Evolutionary conservation across 208 protist species (phyloP), one percentile per base, ranked within the genome.

Genomic region (Kentomonas sorsogonicus): DNA sequence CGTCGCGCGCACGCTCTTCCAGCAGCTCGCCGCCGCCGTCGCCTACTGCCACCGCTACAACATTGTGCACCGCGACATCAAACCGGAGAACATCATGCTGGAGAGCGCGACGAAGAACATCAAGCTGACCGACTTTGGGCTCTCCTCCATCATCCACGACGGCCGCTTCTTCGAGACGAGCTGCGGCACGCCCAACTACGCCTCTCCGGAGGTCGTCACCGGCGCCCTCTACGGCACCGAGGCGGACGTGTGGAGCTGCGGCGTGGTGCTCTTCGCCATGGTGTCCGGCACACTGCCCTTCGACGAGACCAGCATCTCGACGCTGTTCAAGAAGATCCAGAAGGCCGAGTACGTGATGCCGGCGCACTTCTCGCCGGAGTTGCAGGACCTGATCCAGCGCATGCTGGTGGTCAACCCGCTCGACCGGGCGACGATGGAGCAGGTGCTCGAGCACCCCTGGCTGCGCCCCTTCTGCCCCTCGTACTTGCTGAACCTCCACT

Each of bases 1-100:
- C 3, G 84, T 91, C 33, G 89, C 90, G 30, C 72, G 96, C 7
- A 34, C 60, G 15, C 91, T 98, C 36, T 99, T 99, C 69, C 97
- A 99, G 72, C 97, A 99, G 68, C 95, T 99, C 43, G 86, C 98
- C 9, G 96, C 91, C 0, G 98, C 92, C n/a, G 86, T 99, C 0
- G 91, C 96, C 2, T 99, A 98, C 69, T 99, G 97, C 69, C 98
- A 99, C 67, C 73, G 84, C 43, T 89, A 97, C 51, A 74, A 74
- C 29, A 82, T 98, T 22, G 75, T 93, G 0, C 91, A 97, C 44
- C 70, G 93, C 25, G 93, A 97, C 61, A 55, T 97, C 27, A 97
- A 97, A 67, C 84, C 86, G 11, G 86, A 96, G 68, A 95, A 95
- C 63, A 84, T 93, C 34, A 79, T 91, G 55, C 62, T 96, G 39